These are phyloP conservation scores for Volvox reticuliferus DNA, from an alignment of 139 green algal species.

Conservation along the genomic window DNA sequence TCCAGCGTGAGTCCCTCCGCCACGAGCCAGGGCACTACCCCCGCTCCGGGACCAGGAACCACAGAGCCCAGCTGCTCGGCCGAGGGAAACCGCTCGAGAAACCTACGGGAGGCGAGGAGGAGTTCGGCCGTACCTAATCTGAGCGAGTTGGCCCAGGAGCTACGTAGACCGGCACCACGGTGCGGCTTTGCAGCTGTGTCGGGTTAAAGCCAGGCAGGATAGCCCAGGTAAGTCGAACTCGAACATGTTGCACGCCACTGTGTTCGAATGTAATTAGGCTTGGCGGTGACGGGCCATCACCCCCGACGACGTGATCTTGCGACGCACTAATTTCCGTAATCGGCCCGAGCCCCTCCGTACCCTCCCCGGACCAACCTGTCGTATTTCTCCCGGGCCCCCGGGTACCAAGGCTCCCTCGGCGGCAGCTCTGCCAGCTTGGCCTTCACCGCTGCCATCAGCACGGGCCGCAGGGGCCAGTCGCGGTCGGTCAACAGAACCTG, in stretches of 20 bases:
- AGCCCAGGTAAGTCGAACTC: too few relatives aligned
- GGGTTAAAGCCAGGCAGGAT: too few relatives aligned
- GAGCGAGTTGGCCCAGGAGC: too few relatives aligned
- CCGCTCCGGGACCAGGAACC: not conserved
- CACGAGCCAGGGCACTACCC: conserved; percentile 45
- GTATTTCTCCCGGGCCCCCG: conserved; percentile 51
- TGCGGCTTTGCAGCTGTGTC: too few relatives aligned
- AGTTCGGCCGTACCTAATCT: too few relatives aligned
- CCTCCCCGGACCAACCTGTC: not conserved
- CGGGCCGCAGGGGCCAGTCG: conserved; percentile 76
- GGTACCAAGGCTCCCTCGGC: conserved; percentile 74
- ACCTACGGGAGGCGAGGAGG: not conserved
- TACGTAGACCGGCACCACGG: too few relatives aligned
- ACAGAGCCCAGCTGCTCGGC: conserved; percentile 1
- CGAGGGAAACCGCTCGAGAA: conserved; percentile 3
- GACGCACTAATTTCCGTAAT: not conserved
- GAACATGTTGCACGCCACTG: too few relatives aligned
- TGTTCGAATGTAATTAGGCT: too few relatives aligned
- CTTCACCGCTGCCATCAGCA: conserved; percentile 73
- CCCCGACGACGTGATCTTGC: too few relatives aligned
- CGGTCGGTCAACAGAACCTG: conserved; percentile 73
- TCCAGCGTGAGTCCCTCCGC: conserved; percentile 61
- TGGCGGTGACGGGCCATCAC: too few relatives aligned
- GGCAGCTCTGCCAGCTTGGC: conserved; percentile 48
- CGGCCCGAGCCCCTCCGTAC: not conserved